Conservation (phyloP, 345 rosid genomes). For the Syzygium jambos region DNA sequence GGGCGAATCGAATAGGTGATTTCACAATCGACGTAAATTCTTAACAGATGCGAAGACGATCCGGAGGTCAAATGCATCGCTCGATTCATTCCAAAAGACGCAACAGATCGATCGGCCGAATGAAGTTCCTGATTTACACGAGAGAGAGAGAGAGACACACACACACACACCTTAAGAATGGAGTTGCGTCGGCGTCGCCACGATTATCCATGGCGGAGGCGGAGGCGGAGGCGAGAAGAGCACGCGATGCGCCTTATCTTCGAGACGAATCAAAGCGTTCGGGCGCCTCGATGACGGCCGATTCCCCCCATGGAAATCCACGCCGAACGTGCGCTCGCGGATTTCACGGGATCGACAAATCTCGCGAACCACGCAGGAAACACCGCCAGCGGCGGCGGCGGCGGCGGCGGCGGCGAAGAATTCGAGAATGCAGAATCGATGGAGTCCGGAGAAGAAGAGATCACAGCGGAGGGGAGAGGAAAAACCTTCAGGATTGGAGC, state of each 20-base stretch:
- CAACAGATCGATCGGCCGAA: not conserved
- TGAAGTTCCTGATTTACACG: not conserved
- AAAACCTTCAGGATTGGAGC: not conserved
- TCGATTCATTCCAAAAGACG: not conserved
- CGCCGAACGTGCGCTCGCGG: not conserved
- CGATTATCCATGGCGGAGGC: slow-evolving; percentile 22
- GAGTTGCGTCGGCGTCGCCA: slow-evolving; percentile 10
- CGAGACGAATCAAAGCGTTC: not conserved
- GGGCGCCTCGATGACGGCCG: not conserved
- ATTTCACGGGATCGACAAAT: not conserved
- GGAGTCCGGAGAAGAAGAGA: not conserved
- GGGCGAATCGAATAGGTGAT: not conserved
- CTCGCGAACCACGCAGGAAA: not conserved
- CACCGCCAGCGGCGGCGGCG: not conserved
- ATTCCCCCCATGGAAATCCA: not conserved
- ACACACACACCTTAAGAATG: slow-evolving; percentile 18
- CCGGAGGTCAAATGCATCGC: not conserved
- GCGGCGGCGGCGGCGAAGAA: not conserved
- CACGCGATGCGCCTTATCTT: not conserved
- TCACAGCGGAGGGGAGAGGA: not conserved
- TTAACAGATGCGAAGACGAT: not conserved
- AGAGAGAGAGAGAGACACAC: not conserved
- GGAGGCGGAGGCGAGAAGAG: not conserved
- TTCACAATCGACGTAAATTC: not conserved
- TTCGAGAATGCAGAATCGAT: not conserved